Conservation (phyloP, 2,329 filamentous ascomycete genomes). For the Penicillium nordicum region DNA sequence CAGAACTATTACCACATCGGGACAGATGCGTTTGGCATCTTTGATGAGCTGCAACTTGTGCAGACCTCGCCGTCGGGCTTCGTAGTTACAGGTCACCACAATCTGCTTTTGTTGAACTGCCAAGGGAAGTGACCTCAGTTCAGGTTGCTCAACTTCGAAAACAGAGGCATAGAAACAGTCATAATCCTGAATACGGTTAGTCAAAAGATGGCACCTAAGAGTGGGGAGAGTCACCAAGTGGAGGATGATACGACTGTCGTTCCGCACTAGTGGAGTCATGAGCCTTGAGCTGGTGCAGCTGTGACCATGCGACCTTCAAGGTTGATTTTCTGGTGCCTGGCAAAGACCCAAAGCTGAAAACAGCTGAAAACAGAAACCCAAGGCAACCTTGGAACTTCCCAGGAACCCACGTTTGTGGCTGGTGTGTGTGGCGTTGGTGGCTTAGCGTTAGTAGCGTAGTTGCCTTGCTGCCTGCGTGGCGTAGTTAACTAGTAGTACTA, state of each 20-base stretch:
- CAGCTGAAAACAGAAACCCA: background rate
- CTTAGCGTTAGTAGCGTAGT: background rate
- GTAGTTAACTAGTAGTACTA: too few species aligned
- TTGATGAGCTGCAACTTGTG: conserved; percentile 80
- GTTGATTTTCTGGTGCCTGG: background rate
- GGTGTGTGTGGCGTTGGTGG: background rate
- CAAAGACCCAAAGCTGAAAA: background rate
- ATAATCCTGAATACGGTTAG: conserved; percentile 39
- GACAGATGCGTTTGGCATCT: conserved; percentile 75
- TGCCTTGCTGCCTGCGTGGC: background rate
- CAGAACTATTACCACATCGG: conserved; percentile 78
- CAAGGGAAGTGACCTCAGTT: conserved; percentile 68
- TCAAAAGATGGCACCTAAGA: background rate
- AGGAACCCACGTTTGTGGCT: background rate
- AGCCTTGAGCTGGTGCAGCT: background rate
- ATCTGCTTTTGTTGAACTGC: conserved; percentile 93
- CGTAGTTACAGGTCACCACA: conserved; percentile 90
- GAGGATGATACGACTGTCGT: conserved; percentile 67
- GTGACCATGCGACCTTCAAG: conserved; percentile 8
- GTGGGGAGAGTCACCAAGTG: conserved; percentile 65
- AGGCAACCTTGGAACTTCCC: background rate
- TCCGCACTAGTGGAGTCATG: conserved; percentile 37
- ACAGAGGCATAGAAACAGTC: conserved; percentile 91
- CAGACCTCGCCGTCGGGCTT: conserved; percentile 64
- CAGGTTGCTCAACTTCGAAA: conserved; percentile 75